phyloP scores from a whole-genome alignment of 169 alveolate species.

The Babesia microti region DNA sequence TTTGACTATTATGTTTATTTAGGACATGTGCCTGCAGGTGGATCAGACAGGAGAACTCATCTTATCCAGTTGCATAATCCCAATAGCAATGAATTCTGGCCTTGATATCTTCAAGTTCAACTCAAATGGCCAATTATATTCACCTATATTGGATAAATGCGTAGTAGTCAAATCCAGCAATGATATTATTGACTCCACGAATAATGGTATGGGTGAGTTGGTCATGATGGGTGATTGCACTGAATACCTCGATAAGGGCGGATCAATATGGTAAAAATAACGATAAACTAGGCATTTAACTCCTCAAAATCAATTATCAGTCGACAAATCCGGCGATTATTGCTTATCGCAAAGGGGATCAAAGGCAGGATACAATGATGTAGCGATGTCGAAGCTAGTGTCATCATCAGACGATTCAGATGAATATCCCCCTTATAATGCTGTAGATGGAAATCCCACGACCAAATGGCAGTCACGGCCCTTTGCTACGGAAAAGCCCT shows the following conservation, averaged over 20 bases:
- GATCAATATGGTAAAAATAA: conserved; percentile 43
- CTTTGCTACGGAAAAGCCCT: conserved; percentile 56
- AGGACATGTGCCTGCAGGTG: conserved; percentile 61
- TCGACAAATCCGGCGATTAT: conserved; percentile 73
- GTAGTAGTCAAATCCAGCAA: conserved; percentile 47
- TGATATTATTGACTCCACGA: conserved; percentile 57
- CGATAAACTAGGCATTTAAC: conserved; percentile 70
- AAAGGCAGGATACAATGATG: conserved; percentile 72
- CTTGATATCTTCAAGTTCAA: conserved; percentile 59
- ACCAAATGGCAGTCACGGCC: conserved; percentile 70
- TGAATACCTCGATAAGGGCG: too few species aligned
- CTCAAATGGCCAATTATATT: conserved; percentile 35
- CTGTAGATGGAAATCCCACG: conserved; percentile 67
- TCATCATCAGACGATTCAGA: conserved; percentile 54
- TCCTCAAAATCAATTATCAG: conserved; percentile 72
- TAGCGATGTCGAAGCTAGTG: conserved; percentile 62
- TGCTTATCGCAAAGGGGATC: conserved; percentile 73
- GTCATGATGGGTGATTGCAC: conserved; percentile 24
- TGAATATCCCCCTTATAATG: conserved; percentile 46
- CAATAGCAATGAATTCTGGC: conserved; percentile 52
- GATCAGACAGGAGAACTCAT: conserved; percentile 59
- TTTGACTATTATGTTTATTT: conserved; percentile 1
- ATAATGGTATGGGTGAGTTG: too few species aligned
- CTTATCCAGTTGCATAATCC: conserved; percentile 51
- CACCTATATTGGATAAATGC: conserved; percentile 4